Conservation (phyloP, 2,329 filamentous ascomycete genomes). For the Neophaeococcomyces aloes region DNA sequence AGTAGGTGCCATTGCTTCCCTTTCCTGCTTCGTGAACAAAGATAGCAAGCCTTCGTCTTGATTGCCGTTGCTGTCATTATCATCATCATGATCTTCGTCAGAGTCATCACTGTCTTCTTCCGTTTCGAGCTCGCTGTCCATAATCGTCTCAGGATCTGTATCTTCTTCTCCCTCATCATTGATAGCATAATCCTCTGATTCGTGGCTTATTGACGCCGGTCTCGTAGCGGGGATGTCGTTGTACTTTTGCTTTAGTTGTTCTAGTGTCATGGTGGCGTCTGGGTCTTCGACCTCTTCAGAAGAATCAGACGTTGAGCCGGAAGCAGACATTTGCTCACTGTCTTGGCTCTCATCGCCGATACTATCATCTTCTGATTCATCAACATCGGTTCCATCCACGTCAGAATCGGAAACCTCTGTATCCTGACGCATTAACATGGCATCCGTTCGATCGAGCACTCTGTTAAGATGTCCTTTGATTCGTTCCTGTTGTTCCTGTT, state of each 20-base stretch:
- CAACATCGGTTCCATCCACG: constrained; percentile 13
- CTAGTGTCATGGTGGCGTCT: constrained; percentile 37
- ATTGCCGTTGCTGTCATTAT: constrained; percentile 36
- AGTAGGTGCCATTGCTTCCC: constrained; percentile 15
- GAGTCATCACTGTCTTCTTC: constrained; percentile 38
- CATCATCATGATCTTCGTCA: constrained; percentile 36
- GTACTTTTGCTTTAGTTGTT: constrained; percentile 39
- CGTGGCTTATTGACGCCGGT: not conserved
- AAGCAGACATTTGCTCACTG: constrained; percentile 38
- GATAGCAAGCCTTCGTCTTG: constrained; percentile 35
- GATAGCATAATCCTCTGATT: constrained; percentile 4
- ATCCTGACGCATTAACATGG: constrained; percentile 41
- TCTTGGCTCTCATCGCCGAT: constrained; percentile 29
- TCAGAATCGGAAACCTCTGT: constrained; percentile 11
- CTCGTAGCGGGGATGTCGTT: constrained; percentile 28
- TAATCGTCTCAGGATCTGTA: constrained; percentile 29
- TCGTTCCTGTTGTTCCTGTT: constrained; percentile 48
- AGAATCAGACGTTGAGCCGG: constrained; percentile 33
- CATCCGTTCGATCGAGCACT: constrained; percentile 43
- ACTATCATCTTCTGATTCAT: constrained; percentile 35
- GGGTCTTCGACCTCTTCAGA: constrained; percentile 33
- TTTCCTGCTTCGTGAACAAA: constrained; percentile 38
- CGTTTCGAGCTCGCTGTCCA: constrained; percentile 40
- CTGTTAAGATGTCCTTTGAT: constrained; percentile 41
- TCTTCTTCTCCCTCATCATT: constrained; percentile 24